Base-by-base conservation (phyloP, 345 rosid species). In the Triadica sebifera region DNA sequence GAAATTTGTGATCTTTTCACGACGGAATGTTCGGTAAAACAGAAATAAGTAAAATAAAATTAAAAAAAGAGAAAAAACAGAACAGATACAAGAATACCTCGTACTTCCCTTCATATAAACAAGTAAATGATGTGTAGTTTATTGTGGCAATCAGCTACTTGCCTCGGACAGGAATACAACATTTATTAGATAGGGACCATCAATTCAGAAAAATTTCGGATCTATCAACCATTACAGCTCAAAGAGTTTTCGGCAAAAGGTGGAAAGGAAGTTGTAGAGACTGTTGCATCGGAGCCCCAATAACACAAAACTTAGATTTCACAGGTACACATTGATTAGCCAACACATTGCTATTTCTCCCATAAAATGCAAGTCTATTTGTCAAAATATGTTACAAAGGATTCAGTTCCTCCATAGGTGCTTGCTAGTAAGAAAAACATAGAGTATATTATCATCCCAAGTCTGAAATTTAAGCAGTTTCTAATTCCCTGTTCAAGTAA, bases 401-500 rank as follows among this genome's bases (percentile, higher is more conserved):
- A 43, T 4, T 43, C 47, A 71, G 37, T 49, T 53, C 34, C 59
- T 39, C 38, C 68, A 19, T 15, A 9, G 16, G 9, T 8, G 19
- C 60, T 65, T 8, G 37, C 38, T 0, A 38, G 50, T 47, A 73
- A 15, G 24, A 62, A 13, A 50, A 13, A 38, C 0, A 29, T 29
- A 52, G 3, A 60, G 55, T 17, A 15, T 34, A 29, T 2, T 34
- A 72, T 47, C 41, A 25, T 53, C 62, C 39, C 3, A 15, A 25
- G 3, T 5, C 65, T 72, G 16, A 25, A 10, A 59, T 49, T 79
- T 62, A 79, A 68, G 79, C 70, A 53, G 78, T 80, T 52, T 86
- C 91, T n/a, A 91, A 72, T 83, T 93, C 98, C 83, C 97, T 82
- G 82, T 91, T 95, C 87, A 95, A 86, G 86, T 90, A 93, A 77